Evolutionary conservation across 1,139 yeast genomes (phyloP).

Genomic region (Diutina ranongensis): DNA sequence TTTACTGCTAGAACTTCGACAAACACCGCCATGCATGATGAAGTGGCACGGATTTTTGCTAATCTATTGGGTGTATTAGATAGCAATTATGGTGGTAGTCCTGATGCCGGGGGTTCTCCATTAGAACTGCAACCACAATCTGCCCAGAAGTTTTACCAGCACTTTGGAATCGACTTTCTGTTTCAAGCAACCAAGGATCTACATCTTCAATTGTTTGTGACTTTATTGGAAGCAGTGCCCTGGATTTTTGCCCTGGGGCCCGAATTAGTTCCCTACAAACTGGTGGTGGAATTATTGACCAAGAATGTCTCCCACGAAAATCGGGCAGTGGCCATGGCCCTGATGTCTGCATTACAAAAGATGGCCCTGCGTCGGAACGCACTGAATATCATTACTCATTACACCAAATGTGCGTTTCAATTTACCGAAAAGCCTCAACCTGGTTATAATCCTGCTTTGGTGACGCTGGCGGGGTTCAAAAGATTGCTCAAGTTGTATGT

Average conservation of each 20-base stretch:
- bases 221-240: constrained; percentile 57
- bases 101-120: background rate
- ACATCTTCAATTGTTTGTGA: constrained; percentile 55
- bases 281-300: constrained; percentile 61
- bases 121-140: background rate
- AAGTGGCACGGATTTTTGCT: constrained; percentile 56
- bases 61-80: constrained; percentile 51
- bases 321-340: constrained; percentile 46
- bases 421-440: constrained; percentile 52
- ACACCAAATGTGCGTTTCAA: constrained; percentile 72
- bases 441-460: constrained; percentile 39
- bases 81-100: constrained; percentile 37
- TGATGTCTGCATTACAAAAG: constrained; percentile 50
- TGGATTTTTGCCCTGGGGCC: constrained; percentile 42
- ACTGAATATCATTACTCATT: constrained; percentile 55
- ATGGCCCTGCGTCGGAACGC: constrained; percentile 66
- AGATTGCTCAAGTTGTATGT: constrained; percentile 58
- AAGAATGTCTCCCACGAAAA: constrained; percentile 67
- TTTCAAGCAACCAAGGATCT: constrained; percentile 22
- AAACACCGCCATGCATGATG: constrained; percentile 56
- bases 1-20: background rate
- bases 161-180: constrained; percentile 39
- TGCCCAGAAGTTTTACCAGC: constrained; percentile 15
- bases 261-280: constrained; percentile 37
- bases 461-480: constrained; percentile 48